Conservation (phyloP, 2,329 filamentous ascomycete species). For the Capronia epimyces region DNA sequence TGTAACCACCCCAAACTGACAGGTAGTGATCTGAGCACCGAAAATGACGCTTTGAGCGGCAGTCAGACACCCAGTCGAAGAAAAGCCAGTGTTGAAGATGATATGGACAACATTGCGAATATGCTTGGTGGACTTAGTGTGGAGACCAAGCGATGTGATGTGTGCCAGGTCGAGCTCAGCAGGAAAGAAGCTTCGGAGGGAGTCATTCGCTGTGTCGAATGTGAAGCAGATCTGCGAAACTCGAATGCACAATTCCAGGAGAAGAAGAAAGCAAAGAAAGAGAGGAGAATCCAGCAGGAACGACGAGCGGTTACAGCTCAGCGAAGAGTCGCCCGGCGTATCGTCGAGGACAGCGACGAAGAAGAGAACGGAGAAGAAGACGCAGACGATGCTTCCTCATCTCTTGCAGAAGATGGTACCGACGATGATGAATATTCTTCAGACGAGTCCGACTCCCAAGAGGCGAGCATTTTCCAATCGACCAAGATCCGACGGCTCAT, state of each 20-base stretch:
- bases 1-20: slow-evolving; percentile 92
- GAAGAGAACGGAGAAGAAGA: slow-evolving; percentile 64
- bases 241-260: slow-evolving; percentile 41
- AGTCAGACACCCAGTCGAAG: slow-evolving; percentile 43
- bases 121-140: slow-evolving; percentile 81
- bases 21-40: slow-evolving; percentile 75
- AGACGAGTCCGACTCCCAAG: slow-evolving; percentile 38
- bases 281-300: slow-evolving; percentile 34
- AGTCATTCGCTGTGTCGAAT: slow-evolving; percentile 63
- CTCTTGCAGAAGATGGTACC: slow-evolving; percentile 26
- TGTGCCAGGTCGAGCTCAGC: slow-evolving; percentile 68
- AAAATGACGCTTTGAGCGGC: slow-evolving; percentile 71
- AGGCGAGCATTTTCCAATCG: slow-evolving; percentile 56
- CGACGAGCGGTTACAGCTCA: slow-evolving; percentile 51
- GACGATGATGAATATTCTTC: slow-evolving; percentile 41
- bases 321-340: slow-evolving; percentile 33
- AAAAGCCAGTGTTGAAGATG: slow-evolving; percentile 51
- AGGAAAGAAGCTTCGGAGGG: slow-evolving; percentile 50
- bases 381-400: slow-evolving; percentile 38
- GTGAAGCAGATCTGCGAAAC: slow-evolving; percentile 66
- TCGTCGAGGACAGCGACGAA: slow-evolving; percentile 52
- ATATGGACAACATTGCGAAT: slow-evolving; percentile 77
- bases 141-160: slow-evolving; percentile 69
- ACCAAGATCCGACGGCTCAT: slow-evolving; percentile 89
- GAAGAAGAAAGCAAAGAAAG: slow-evolving; percentile 47